phyloP scores from a whole-genome alignment of 2,329 filamentous ascomycete genomes.

The Aureobasidium sp. region DNA sequence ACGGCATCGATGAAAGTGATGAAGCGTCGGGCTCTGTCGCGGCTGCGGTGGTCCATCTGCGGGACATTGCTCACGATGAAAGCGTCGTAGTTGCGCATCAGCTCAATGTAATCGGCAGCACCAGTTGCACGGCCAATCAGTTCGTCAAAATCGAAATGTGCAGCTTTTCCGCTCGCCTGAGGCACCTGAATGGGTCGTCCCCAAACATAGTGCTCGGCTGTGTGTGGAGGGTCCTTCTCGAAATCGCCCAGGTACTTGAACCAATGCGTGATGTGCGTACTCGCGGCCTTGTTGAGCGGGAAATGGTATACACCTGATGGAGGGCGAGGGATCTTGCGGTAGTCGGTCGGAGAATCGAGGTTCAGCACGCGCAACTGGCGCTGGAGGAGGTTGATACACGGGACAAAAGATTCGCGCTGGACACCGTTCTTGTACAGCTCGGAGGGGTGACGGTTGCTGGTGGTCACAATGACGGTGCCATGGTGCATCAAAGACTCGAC shows the following conservation, averaged over 20 bases:
- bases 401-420: conserved; percentile 88
- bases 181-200: conserved; percentile 84
- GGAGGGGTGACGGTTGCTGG: conserved; percentile 90
- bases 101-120: conserved; percentile 89
- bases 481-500: conserved; percentile 90
- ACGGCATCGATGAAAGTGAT: conserved; percentile 97
- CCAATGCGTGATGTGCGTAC: conserved; percentile 84
- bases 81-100: conserved; percentile 80
- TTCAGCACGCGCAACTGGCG: conserved; percentile 79
- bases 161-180: conserved; percentile 74
- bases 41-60: conserved; percentile 76
- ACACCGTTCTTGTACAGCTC: conserved; percentile 98
- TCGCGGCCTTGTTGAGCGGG: conserved; percentile 68
- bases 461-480: conserved; percentile 92
- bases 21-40: conserved; percentile 83
- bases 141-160: conserved; percentile 87
- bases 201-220: conserved; percentile 79
- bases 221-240: conserved; percentile 63
- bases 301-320: conserved; percentile 91
- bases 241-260: conserved; percentile 88
- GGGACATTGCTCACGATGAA: conserved; percentile 90
- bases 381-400: conserved; percentile 88
- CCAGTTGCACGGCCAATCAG: conserved; percentile 85
- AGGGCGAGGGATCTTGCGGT: conserved; percentile 90
- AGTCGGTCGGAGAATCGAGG: conserved; percentile 89